Evolutionary conservation across 1,139 yeast genomes (phyloP).

Genomic region (Sugiyamaella grinbergsii): DNA sequence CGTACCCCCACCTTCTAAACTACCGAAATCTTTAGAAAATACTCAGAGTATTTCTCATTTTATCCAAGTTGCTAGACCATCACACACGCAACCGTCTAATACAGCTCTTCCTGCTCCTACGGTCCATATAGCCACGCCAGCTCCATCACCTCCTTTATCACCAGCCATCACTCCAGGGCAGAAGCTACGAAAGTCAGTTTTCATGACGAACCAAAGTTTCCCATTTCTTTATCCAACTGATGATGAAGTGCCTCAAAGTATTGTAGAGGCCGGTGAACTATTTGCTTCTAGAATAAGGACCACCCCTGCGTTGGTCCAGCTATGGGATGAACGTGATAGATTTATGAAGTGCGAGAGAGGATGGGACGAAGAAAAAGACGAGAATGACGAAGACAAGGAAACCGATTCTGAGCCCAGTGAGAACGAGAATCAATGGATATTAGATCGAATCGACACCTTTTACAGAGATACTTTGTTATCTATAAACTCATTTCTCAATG

Average conservation of each 20-base stretch:
- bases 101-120: constrained; percentile 62
- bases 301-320: constrained; percentile 63
- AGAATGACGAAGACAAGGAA: constrained; percentile 20
- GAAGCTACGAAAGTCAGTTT: constrained; percentile 63
- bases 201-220: constrained; percentile 75
- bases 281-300: constrained; percentile 64
- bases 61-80: constrained; percentile 61
- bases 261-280: constrained; percentile 73
- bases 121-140: constrained; percentile 83
- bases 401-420: constrained; percentile 1
- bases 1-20: constrained; percentile 50
- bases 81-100: constrained; percentile 55
- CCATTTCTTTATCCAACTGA: constrained; percentile 75
- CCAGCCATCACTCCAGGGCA: constrained; percentile 57
- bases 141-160: constrained; percentile 77
- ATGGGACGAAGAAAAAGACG: constrained; percentile 39
- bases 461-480: constrained; percentile 57
- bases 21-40: constrained; percentile 52
- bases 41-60: constrained; percentile 45
- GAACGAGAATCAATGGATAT: constrained; percentile 34
- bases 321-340: constrained; percentile 68
- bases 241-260: constrained; percentile 65
- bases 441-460: constrained; percentile 61
- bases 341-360: constrained; percentile 83
- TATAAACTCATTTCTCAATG: constrained; percentile 63